Evolutionary conservation across 257 asterid genomes (phyloP).

Genomic region (Anisodus tanguticus): DNA sequence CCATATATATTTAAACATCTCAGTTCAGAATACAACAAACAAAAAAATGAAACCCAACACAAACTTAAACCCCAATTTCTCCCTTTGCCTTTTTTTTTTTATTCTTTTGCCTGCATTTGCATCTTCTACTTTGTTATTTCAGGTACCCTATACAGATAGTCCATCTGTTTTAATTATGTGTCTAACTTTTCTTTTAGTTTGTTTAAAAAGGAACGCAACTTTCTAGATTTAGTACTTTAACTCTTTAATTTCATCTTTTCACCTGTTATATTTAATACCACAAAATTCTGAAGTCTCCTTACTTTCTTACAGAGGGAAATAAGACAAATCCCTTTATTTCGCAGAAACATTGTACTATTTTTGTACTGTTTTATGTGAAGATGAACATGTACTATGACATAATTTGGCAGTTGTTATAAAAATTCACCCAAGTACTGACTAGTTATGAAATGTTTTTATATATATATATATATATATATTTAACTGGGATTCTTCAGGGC

Average conservation of each 20-base stretch:
- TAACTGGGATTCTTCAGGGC: slow-evolving; percentile 57
- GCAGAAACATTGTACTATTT: neutral
- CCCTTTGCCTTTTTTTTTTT: neutral
- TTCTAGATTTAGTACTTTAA: too few species aligned
- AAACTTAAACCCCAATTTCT: neutral
- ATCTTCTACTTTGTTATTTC: slow-evolving; percentile 27
- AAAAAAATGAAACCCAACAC: neutral
- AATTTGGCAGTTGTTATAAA: neutral
- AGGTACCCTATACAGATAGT: neutral
- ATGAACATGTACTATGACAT: neutral
- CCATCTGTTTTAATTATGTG: too few species aligned
- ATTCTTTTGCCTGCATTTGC: neutral
- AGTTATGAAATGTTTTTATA: neutral
- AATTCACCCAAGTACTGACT: neutral
- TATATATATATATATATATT: slow-evolving; percentile 59
- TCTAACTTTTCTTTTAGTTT: too few species aligned
- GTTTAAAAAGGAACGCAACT: too few species aligned
- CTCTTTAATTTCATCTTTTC: too few species aligned
- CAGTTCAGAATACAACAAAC: neutral
- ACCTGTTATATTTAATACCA: too few species aligned
- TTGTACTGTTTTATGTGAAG: neutral
- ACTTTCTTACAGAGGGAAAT: too few species aligned
- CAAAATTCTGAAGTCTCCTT: too few species aligned
- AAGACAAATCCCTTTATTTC: neutral
- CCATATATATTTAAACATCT: neutral